Base-by-base conservation (phyloP, 2,329 filamentous ascomycete species). In the Fusarium sp. region DNA sequence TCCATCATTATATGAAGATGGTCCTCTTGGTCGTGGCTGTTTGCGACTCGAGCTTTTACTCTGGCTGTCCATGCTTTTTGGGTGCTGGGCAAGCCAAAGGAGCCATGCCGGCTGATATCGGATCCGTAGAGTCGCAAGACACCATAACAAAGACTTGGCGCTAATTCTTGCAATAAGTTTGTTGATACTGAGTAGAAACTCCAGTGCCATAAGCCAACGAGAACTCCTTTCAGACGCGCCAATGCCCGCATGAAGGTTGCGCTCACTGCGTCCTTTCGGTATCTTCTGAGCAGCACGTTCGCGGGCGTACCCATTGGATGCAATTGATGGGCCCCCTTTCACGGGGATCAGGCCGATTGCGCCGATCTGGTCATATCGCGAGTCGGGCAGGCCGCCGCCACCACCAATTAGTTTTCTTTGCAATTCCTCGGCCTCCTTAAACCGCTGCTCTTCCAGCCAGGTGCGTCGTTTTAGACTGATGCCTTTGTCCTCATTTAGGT, bases 361-460 rank as follows among this genome's bases (percentile, higher is more conserved):
- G 4, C 88, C 88, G 25, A 86, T 83, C 13, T 85, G 84, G 65
- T 90, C 88, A 63, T 87, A 88, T 5, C 83, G 84, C 6, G 86
- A 84, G 19, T 85, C 85, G 4, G 85, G 82, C 5, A 86, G 76
- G 28, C 85, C 85, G n/a, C 86, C 82, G 9, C 83, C 85, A 21
- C 86, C 82, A 9, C 83, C 85, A 10, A 87, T 80, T 82, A 86
- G 87, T 56, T 88, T 86, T 77, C 85, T 85, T 42, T 86, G 85
- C 42, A 89, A 74, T 66, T 87, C 84, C 74, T 96, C 91, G 6
- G 97, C 86, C 78, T 98, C 94, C 49, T 91, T 88, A 15, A 96
- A 86, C 10, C 95, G 89, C 74, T 97, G 93, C 76, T 96, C 93
- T 79, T 99, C 96, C 6, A 98, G 85, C 96, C 96, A 99, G 0